A percentile compares a stretch with the other conserved stretches of the same genome.
Evolutionary conservation across 2,329 filamentous ascomycete genomes (phyloP).

Genomic region (Torrubiella hemipterigena): DNA sequence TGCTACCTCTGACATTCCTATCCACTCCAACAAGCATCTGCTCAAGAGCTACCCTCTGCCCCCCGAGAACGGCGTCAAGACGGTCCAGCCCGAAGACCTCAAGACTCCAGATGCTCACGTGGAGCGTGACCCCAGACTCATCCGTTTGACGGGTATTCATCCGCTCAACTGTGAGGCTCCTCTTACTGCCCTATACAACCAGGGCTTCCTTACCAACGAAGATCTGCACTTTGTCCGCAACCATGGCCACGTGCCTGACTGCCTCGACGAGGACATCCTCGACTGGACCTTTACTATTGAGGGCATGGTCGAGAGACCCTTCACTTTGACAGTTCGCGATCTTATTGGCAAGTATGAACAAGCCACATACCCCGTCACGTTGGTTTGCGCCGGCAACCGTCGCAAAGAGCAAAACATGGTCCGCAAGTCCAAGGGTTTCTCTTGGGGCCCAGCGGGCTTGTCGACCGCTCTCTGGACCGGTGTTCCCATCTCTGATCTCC

Average conservation of each 20-base stretch:
- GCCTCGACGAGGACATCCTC: slow-evolving; percentile 58
- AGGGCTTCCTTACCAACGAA: slow-evolving; percentile 75
- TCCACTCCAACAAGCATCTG: slow-evolving; percentile 1
- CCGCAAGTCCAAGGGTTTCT: slow-evolving; percentile 85
- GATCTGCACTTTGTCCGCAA: slow-evolving; percentile 89
- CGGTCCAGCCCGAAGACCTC: slow-evolving; percentile 2
- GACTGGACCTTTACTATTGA: slow-evolving; percentile 78
- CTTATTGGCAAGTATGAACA: slow-evolving; percentile 67
- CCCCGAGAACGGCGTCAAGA: slow-evolving; percentile 2
- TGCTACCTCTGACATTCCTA: slow-evolving; percentile 1
- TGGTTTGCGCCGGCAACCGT: slow-evolving; percentile 86
- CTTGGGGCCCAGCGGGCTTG: slow-evolving; percentile 79
- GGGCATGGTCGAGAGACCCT: slow-evolving; percentile 68
- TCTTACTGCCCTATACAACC: slow-evolving; percentile 62
- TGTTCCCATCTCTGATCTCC: slow-evolving; percentile 59
- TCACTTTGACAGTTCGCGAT: slow-evolving; percentile 60
- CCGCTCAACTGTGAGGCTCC: slow-evolving; percentile 48
- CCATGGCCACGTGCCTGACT: slow-evolving; percentile 70
- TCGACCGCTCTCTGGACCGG: slow-evolving; percentile 86
- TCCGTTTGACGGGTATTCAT: slow-evolving; percentile 1
- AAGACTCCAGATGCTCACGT: slow-evolving; percentile 2
- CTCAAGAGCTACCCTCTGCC: slow-evolving; percentile 4
- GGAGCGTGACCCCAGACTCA: background rate
- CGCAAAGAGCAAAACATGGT: slow-evolving; percentile 89
- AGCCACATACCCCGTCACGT: slow-evolving; percentile 73